Conservation (phyloP, 306 rosid species). For the Fragaria vesca region DNA sequence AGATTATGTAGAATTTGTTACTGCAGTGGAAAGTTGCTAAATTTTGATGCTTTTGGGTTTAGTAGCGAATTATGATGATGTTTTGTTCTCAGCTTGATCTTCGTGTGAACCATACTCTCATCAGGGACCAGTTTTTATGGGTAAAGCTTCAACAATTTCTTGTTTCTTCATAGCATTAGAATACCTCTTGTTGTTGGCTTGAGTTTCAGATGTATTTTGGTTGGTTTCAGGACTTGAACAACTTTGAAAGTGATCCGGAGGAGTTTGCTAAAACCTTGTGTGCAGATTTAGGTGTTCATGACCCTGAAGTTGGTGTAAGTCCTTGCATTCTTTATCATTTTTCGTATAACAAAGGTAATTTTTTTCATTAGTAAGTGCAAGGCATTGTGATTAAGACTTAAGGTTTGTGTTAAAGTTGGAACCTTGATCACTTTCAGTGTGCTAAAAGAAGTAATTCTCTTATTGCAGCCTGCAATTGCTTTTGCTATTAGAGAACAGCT, state of each 20-base stretch:
- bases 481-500: slow-evolving; percentile 86
- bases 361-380: background rate
- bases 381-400: background rate
- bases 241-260: slow-evolving; percentile 95
- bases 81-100: slow-evolving; percentile 71
- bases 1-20: background rate
- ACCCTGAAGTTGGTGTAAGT: slow-evolving; percentile 97
- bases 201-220: background rate
- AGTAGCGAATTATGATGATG: background rate
- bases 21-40: background rate
- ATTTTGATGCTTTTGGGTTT: background rate
- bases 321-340: background rate
- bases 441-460: slow-evolving; percentile 5
- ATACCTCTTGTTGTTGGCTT: slow-evolving; percentile 7
- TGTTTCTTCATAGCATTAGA: slow-evolving; percentile 5
- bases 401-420: background rate
- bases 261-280: slow-evolving; percentile 84
- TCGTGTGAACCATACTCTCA: slow-evolving; percentile 79
- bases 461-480: slow-evolving; percentile 87
- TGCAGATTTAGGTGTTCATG: slow-evolving; percentile 78
- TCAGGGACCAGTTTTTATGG: slow-evolving; percentile 95
- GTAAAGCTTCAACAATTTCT: slow-evolving; percentile 42
- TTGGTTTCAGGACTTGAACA: slow-evolving; percentile 77
- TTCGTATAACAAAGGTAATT: background rate
- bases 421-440: slow-evolving; percentile 16